Evolutionary conservation across 2,329 filamentous ascomycete species (phyloP), one percentile per base, ranked within the genome.

Genomic region (Arthrinium phaeospermum): DNA sequence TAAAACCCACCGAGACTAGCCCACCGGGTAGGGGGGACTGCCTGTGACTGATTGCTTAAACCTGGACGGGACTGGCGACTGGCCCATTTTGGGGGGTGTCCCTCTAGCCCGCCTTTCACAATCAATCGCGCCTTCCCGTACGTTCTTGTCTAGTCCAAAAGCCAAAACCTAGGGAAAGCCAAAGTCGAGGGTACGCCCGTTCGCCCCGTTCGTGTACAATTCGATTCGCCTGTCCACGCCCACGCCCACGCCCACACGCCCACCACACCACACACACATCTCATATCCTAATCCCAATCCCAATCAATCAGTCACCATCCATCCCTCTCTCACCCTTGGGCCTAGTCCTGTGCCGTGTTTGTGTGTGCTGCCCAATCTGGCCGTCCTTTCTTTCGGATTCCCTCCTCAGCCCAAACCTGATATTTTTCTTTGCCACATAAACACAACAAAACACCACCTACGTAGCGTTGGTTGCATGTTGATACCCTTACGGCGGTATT

Each of bases 361-460:
- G 27, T 57, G 16, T 34, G 30, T 41, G 46, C 68, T 41, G 68
- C 47, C 68, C 68, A 70, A 70, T 41, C 46, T 49, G 68, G 68
- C n/a, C 19, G 46, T 16, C 68, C 46, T 69, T 49, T n/a, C 27
- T 53, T 45, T 37, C 16, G 37, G 47, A 41, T 53, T 30, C 68
- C 49, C n/a, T 22, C 57, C 22, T n/a, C 57, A 13, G 34, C 46
- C 46, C 57, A 45, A 57, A 34, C 67, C 47, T 70, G 68, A 27
- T 70, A 37, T 27, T 70, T 41, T 69, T 51, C 68, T 69, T 53
- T 47, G 46, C 68, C 68, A 70, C 46, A 51, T 57, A 47, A 57
- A 69, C 68, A 70, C 68, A 70, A 51, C 68, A 41, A 47, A 34
- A 68, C 45, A 68, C n/a, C 67, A 45, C 67, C 67, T 68, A 68